Conservation (phyloP, 805 yeast genomes). For the Zygosaccharomyces lentus region DNA sequence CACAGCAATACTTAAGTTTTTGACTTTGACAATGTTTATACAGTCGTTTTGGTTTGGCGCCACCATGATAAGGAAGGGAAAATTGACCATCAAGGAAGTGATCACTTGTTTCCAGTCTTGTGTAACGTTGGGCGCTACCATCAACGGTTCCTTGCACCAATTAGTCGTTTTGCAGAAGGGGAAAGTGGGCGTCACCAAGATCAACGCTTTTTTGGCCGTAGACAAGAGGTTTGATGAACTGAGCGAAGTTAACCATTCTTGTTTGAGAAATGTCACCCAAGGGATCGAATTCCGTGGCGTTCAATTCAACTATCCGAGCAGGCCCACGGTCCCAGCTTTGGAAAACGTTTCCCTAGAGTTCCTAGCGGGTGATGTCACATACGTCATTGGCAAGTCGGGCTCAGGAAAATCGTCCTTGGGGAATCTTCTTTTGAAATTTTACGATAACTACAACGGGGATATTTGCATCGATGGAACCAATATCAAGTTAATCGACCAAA, state of each 20-base stretch:
- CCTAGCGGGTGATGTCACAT: conserved; percentile 46
- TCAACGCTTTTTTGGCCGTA: conserved; percentile 40
- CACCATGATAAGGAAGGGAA: conserved; percentile 50
- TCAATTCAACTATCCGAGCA: conserved; percentile 57
- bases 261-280: conserved; percentile 13
- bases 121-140: conserved; percentile 59
- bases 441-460: conserved; percentile 48
- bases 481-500: conserved; percentile 39
- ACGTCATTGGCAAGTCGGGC: conserved; percentile 83
- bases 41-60: conserved; percentile 94
- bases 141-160: conserved; percentile 53
- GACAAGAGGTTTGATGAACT: background rate
- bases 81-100: conserved; percentile 56
- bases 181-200: conserved; percentile 55
- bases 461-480: conserved; percentile 54
- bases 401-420: conserved; percentile 88
- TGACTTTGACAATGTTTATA: conserved; percentile 72
- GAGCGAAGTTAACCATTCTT: conserved; percentile 7
- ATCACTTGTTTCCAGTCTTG: conserved; percentile 83
- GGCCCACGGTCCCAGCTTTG: conserved; percentile 47
- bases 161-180: conserved; percentile 66
- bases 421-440: conserved; percentile 56
- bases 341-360: conserved; percentile 45
- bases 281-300: conserved; percentile 52
- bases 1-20: conserved; percentile 48